Conservation (phyloP, 345 rosid species). For the Gossypium arboreum region DNA sequence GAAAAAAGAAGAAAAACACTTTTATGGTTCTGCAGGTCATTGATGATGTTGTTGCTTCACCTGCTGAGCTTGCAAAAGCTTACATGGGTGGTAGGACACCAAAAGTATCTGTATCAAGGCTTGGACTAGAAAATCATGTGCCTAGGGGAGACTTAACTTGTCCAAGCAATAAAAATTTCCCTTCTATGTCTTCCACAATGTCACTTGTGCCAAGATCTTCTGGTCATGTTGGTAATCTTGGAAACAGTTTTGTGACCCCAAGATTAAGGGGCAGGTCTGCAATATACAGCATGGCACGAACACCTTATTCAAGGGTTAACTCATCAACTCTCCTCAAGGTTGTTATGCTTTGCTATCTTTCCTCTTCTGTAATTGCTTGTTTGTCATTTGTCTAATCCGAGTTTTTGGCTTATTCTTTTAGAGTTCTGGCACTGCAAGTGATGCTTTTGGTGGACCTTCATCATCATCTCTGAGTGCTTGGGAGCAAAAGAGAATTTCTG, state of each 20-base stretch:
- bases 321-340: conserved; percentile 51
- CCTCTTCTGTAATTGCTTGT: neutral
- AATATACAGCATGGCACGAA: conserved; percentile 80
- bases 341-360: conserved; percentile 5
- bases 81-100: conserved; percentile 87
- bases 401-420: conserved; percentile 23
- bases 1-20: neutral
- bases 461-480: conserved; percentile 40
- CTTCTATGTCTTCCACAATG: conserved; percentile 44
- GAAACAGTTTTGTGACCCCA: conserved; percentile 72
- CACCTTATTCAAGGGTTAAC: conserved; percentile 76
- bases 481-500: conserved; percentile 52
- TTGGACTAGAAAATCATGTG: conserved; percentile 40
- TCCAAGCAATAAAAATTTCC: conserved; percentile 29
- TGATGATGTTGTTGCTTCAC: conserved; percentile 66
- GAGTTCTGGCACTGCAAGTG: conserved; percentile 34
- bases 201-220: conserved; percentile 52
- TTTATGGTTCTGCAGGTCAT: conserved; percentile 44
- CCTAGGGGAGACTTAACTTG: conserved; percentile 43
- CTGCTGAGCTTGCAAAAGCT: conserved; percentile 93
- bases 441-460: conserved; percentile 35
- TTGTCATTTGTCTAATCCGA: neutral
- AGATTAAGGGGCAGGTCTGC: conserved; percentile 85
- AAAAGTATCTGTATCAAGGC: conserved; percentile 57
- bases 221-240: conserved; percentile 37